A percentile compares a stretch with the other conserved stretches of the same genome.
phyloP scores from a whole-genome alignment of 2,329 filamentous ascomycete genomes.

The Calonectria hawksworthii region DNA sequence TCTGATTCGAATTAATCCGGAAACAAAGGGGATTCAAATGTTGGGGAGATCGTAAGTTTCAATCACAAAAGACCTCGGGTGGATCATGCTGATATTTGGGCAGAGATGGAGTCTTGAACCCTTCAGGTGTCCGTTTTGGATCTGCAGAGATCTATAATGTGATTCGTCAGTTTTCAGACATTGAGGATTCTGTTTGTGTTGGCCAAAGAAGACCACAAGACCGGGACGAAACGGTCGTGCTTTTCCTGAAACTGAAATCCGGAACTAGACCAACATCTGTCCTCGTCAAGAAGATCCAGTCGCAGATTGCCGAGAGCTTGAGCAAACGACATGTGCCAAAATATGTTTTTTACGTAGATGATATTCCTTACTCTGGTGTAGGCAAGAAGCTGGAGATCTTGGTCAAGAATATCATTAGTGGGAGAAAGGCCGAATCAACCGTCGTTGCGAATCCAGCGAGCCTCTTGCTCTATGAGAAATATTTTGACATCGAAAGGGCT shows the following conservation, averaged over 20 bases:
- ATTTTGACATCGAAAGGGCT: background rate
- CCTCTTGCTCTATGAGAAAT: conserved; percentile 1
- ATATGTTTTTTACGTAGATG: conserved; percentile 12
- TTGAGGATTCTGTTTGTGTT: conserved; percentile 17
- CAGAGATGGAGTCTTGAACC: conserved; percentile 26
- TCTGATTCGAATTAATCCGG: background rate
- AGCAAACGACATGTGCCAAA: conserved; percentile 22
- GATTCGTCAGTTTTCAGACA: background rate
- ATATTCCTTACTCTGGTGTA: conserved; percentile 15
- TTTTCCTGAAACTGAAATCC: conserved; percentile 17
- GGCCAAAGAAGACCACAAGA: conserved; percentile 18
- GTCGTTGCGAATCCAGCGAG: conserved; percentile 17
- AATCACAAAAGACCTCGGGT: too few relatives aligned
- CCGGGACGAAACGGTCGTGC: conserved; percentile 11
- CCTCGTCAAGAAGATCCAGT: background rate
- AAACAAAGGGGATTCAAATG: conserved; percentile 6
- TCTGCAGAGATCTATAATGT: conserved; percentile 25
- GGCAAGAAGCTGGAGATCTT: conserved; percentile 28
- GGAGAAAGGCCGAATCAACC: background rate
- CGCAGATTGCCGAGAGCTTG: background rate
- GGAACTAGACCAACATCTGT: background rate
- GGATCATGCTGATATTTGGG: background rate
- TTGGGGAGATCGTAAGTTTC: conserved; percentile 16
- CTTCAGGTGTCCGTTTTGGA: conserved; percentile 24
- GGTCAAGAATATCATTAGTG: conserved; percentile 22